phyloP scores from a whole-genome alignment of 164 flowering plant genomes.

The Amborella trichopoda region DNA sequence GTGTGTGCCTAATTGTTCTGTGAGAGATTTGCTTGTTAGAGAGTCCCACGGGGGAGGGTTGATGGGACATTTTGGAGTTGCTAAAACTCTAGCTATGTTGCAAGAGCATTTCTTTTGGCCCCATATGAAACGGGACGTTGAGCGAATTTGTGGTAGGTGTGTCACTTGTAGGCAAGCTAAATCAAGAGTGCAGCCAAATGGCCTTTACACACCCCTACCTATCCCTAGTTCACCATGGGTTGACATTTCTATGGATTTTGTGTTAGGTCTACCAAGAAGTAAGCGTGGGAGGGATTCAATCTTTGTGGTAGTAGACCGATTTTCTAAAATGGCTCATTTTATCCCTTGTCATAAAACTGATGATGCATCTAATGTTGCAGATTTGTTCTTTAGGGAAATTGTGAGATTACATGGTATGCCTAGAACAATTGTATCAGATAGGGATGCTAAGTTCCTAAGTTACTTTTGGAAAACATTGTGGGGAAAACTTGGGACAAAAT shows the following conservation, averaged over 20 bases:
- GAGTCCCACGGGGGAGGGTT: not conserved
- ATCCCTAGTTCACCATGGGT: not conserved
- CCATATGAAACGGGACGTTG: not conserved
- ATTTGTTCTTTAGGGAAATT: not conserved
- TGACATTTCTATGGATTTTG: conserved; percentile 2
- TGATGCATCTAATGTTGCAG: not conserved
- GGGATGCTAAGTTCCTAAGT: not conserved
- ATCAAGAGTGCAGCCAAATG: not conserved
- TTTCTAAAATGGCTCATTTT: conserved; percentile 5
- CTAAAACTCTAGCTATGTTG: not conserved
- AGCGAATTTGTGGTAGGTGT: not conserved
- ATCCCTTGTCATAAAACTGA: conserved; percentile 2
- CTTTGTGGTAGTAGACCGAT: conserved; percentile 1
- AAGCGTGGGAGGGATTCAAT: not conserved
- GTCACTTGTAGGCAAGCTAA: not conserved
- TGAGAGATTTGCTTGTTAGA: not conserved
- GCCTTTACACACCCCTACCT: not conserved
- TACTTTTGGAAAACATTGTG: conserved; percentile 1
- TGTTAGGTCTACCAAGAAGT: not conserved
- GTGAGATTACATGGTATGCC: not conserved
- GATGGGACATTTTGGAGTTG: conserved; percentile 1
- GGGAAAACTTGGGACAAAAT: not conserved
- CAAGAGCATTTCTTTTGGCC: conserved; percentile 1
- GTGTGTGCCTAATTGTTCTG: not conserved
- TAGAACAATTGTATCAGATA: not conserved